Percentiles rank a stretch among this genome's conserved stretches.
Conservation (phyloP, 2,329 filamentous ascomycete species). For the Neoarthrinium moseri region DNA sequence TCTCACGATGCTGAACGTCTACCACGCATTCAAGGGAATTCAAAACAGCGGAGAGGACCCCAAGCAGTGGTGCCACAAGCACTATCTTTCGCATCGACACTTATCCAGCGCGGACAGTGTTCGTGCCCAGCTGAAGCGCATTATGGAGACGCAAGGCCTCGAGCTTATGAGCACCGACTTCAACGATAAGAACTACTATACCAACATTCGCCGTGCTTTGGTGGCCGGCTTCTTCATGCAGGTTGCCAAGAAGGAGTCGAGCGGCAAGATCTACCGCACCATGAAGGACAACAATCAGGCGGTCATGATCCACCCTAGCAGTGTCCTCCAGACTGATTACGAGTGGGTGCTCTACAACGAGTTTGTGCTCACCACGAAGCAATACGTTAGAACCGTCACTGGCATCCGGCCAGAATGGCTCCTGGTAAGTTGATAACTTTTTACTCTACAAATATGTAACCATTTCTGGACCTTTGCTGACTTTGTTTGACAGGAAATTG, state of each 20-base stretch:
- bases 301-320: constrained; percentile 90
- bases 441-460: neutral
- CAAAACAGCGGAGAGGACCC: constrained; percentile 64
- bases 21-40: constrained; percentile 90
- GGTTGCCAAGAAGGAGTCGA: constrained; percentile 88
- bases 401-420: constrained; percentile 93
- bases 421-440: constrained; percentile 56
- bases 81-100: constrained; percentile 88
- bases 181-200: constrained; percentile 96
- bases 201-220: constrained; percentile 89
- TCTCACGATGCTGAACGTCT: constrained; percentile 93
- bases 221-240: constrained; percentile 99
- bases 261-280: constrained; percentile 88
- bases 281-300: constrained; percentile 96
- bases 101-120: constrained; percentile 93
- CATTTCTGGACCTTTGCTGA: neutral
- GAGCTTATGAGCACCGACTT: constrained; percentile 88
- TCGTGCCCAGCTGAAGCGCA: constrained; percentile 84
- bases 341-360: constrained; percentile 99
- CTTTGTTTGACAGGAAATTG: constrained; percentile 68
- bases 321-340: constrained; percentile 80
- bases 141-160: constrained; percentile 91
- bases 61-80: constrained; percentile 95
- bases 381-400: constrained; percentile 94
- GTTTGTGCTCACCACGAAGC: constrained; percentile 96